Evolutionary conservation across 1,284 basidiomycete genomes (phyloP).

Genomic region (Sporisorium exsertum): DNA sequence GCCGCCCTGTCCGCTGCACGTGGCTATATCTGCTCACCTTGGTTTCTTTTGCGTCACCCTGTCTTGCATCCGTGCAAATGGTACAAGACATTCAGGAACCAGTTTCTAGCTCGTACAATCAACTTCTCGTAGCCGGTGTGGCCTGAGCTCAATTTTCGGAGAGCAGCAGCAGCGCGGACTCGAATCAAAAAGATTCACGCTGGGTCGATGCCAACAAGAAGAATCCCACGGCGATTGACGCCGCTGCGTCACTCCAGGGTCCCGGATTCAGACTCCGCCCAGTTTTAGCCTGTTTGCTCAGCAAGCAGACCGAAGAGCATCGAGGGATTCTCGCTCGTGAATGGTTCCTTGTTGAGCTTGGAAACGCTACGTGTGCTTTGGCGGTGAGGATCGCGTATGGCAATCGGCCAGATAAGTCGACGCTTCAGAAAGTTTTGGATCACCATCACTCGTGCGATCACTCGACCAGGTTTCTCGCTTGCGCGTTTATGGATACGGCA

Average conservation of each 20-base stretch:
- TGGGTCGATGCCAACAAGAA: background rate
- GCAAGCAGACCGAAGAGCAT: background rate
- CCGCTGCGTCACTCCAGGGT: constrained; percentile 4
- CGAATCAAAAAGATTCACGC: background rate
- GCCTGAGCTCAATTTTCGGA: background rate
- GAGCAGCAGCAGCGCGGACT: background rate
- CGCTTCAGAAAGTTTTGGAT: too few species aligned
- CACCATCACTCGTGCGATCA: too few species aligned
- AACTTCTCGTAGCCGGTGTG: background rate
- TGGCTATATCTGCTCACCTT: background rate
- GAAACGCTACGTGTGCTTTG: too few species aligned
- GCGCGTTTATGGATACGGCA: too few species aligned
- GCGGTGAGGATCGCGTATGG: too few species aligned
- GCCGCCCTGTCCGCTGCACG: background rate
- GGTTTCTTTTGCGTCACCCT: too few species aligned
- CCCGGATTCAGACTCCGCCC: constrained; percentile 5
- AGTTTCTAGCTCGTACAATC: background rate
- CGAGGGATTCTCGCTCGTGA: too few species aligned
- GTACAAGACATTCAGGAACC: background rate
- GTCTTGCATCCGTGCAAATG: too few species aligned
- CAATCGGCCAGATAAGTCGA: too few species aligned
- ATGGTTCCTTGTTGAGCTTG: too few species aligned
- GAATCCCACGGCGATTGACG: background rate
- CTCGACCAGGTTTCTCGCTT: too few species aligned
- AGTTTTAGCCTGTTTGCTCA: background rate